Percentiles rank a stretch among this genome's conserved stretches.
These are phyloP conservation scores for Phytophthora lateralis DNA, from an alignment of 352 stramenopile genomes.

Conservation along the genomic window DNA sequence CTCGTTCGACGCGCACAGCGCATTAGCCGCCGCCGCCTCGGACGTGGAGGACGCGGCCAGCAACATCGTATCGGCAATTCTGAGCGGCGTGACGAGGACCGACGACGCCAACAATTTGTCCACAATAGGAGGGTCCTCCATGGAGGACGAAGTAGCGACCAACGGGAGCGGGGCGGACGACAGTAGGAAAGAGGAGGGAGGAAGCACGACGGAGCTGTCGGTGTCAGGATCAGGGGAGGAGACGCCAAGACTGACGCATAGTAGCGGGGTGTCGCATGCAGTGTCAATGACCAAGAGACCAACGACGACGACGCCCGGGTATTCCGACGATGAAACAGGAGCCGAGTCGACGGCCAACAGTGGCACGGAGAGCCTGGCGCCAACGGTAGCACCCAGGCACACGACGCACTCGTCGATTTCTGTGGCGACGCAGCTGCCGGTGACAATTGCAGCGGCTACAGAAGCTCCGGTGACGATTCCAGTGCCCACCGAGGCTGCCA, in stretches of 20 bases:
- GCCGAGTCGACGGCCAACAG: conserved; percentile 14
- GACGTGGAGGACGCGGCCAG: conserved; percentile 15
- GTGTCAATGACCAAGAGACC: conserved; percentile 17
- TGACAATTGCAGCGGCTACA: not conserved
- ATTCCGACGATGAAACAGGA: not conserved
- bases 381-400: conserved; percentile 21
- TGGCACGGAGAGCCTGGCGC: not conserved
- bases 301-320: not conserved
- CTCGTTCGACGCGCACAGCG: conserved; percentile 24
- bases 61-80: conserved; percentile 15
- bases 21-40: conserved; percentile 3
- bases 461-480: not conserved
- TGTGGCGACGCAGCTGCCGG: not conserved
- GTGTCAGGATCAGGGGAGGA: not conserved
- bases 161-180: no score
- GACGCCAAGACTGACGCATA: not conserved
- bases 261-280: not conserved
- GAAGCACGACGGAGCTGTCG: not conserved
- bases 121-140: conserved; percentile 3
- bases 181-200: not conserved
- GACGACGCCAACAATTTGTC: not conserved
- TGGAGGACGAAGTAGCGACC: not conserved
- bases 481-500: conserved; percentile 9
- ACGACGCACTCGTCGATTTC: not conserved
- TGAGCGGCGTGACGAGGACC: not conserved